Conservation (phyloP, 805 yeast genomes). For the Torulaspora microellipsoides region DNA sequence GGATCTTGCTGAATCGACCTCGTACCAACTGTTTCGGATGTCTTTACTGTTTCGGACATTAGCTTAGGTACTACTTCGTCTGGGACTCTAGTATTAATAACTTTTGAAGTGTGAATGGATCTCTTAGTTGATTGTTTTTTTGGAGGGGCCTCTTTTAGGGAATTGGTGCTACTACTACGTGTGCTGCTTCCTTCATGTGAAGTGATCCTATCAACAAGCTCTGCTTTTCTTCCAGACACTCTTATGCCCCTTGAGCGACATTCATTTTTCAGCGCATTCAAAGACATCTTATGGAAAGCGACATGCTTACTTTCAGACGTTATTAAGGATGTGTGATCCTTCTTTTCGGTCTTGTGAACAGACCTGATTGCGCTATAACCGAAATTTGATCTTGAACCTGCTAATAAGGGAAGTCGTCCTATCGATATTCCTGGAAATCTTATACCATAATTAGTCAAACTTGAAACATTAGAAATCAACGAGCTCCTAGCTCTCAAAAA, state of each 20-base stretch:
- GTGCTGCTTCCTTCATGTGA: constrained; percentile 3
- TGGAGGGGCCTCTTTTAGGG: neutral
- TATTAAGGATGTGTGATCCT: constrained; percentile 3
- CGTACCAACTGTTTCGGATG: neutral
- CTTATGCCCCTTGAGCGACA: constrained; percentile 57
- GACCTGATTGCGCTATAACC: neutral
- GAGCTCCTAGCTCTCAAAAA: too few relatives aligned
- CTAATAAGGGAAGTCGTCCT: too few relatives aligned
- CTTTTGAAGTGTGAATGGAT: neutral
- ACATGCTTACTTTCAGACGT: constrained; percentile 6
- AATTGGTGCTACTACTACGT: neutral
- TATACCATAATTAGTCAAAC: too few relatives aligned
- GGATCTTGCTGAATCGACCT: neutral
- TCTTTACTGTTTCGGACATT: neutral
- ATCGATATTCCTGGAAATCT: too few relatives aligned
- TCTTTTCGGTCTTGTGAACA: constrained; percentile 6
- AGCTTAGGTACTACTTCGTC: neutral
- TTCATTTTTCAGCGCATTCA: constrained; percentile 52
- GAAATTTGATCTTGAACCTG: too few relatives aligned
- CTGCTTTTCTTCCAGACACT: constrained; percentile 58
- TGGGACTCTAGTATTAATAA: neutral
- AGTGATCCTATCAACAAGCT: constrained; percentile 39
- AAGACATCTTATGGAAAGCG: constrained; percentile 38
- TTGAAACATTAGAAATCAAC: too few relatives aligned
- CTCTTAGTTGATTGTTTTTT: neutral